Base-by-base conservation (phyloP, 139 green algal species). In the Picochlorum sp. region DNA sequence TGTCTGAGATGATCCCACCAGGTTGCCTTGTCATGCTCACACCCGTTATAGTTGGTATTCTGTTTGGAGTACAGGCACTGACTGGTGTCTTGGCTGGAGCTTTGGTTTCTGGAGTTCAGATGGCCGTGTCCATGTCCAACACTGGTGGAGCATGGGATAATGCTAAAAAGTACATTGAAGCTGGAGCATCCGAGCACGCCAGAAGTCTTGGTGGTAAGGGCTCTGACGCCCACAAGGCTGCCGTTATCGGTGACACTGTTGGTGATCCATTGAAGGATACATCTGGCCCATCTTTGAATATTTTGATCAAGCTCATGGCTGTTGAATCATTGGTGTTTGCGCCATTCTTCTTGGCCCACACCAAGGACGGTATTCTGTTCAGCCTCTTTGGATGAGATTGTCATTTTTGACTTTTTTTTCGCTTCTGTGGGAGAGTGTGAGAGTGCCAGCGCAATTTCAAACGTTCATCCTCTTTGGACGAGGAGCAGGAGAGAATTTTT, bases 261-360 rank as follows among this genome's bases (percentile, higher is more conserved):
- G 93, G 90, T 44, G 90, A 96, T 72, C 94, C 94, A 16, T 87
- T 99, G 13, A 99, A 99, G 85, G 92, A 92, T 73, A 92, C 85
- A 28, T 82, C 67, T n/a, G 85, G 87, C 55, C 92, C 92, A 23
- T 91, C 88, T 31, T 82, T 98, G 44, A 99, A 99, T 86, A 99
- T 99, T 70, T 82, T 99, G 34, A 90, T 99, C 76, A 99, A 99
- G 87, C 88, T 99, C 23, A 97, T 97, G 92, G 94, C 91, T 0
- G 91, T 99, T 2, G 91, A 97, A 81, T 91, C 80, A 2, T 79
- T 96, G 52, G 90, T 97, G 37, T 89, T 94, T 72, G 80, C 78
- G 47, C 82, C 83, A 62, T 90, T 90, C 75, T 92, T 94, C 79
- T 60, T 79, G 63, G 72, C 78, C 4, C 76, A 81, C 75, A 83